These are phyloP conservation scores for Aphanomyces astaci DNA, from an alignment of 352 stramenopile species.

Conservation along the genomic window DNA sequence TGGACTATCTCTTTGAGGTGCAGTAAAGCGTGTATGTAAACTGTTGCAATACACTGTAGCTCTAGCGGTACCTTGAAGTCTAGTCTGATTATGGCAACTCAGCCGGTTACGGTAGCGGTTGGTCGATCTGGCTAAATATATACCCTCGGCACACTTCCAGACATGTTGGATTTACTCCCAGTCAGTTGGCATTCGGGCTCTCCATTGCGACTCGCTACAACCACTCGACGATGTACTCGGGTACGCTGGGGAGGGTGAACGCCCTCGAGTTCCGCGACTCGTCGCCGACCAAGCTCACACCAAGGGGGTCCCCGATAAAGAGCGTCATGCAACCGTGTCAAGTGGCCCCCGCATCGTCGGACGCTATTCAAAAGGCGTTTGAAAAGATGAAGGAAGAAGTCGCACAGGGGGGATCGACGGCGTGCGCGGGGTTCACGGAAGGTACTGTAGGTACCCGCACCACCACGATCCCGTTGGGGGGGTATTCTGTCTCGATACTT, in stretches of 20 bases:
- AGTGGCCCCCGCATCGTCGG: not conserved
- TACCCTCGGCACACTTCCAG: not conserved
- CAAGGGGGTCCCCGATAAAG: not conserved
- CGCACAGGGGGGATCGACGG: not conserved
- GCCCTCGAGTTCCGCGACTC: conserved; percentile 13
- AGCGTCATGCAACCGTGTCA: not conserved
- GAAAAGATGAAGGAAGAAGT: conserved; percentile 15
- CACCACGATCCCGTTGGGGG: no score
- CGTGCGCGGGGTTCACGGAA: not conserved
- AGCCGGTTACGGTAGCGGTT: not conserved
- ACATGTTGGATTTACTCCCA: not conserved
- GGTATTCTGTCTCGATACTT: no score
- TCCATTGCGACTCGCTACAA: not conserved
- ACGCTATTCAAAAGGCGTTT: not conserved
- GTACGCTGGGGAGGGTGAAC: conserved; percentile 10
- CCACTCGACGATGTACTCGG: not conserved
- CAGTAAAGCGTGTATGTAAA: no score
- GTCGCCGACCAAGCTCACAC: not conserved
- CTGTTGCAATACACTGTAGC: no score
- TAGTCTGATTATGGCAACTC: not conserved
- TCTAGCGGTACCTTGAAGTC: no score
- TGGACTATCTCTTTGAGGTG: no score
- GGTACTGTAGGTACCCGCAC: no score
- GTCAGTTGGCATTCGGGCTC: not conserved
- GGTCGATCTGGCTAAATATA: not conserved